These are phyloP conservation scores for Globisporangium cylindrosporum DNA, from an alignment of 352 stramenopile genomes.

Conservation along the genomic window DNA sequence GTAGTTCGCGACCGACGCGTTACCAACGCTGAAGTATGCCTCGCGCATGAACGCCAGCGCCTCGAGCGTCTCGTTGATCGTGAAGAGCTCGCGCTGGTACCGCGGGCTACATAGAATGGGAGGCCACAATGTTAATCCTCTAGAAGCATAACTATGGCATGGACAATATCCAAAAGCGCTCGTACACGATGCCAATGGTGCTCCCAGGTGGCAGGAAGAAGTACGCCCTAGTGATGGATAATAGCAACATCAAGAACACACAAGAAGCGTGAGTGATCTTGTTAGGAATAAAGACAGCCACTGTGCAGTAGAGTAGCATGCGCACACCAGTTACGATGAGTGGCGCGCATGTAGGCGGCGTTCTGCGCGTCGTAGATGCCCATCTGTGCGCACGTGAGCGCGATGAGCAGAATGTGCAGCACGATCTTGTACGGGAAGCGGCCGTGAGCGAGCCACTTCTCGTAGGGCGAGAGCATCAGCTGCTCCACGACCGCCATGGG, in stretches of 20 bases:
- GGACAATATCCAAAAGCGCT: neutral
- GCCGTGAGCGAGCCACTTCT: constrained; percentile 67
- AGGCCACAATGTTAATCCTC: neutral
- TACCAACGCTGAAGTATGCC: constrained; percentile 74
- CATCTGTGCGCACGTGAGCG: constrained; percentile 74
- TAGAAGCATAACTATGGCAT: neutral
- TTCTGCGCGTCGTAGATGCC: constrained; percentile 78
- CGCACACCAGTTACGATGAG: constrained; percentile 73
- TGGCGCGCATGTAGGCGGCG: constrained; percentile 79
- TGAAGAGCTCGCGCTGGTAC: constrained; percentile 69
- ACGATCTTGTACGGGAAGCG: constrained; percentile 85
- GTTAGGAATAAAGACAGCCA: no score
- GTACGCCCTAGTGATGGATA: constrained; percentile 43
- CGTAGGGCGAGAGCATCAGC: constrained; percentile 74
- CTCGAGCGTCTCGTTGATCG: constrained; percentile 65
- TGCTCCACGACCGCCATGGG: constrained; percentile 49
- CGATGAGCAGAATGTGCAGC: constrained; percentile 73
- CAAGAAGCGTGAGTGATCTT: neutral
- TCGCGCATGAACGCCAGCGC: constrained; percentile 66
- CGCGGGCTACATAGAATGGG: constrained; percentile 27
- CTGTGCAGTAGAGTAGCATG: neutral
- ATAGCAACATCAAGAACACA: neutral
- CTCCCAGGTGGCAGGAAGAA: constrained; percentile 71
- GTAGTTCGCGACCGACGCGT: constrained; percentile 78
- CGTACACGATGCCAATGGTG: constrained; percentile 54